A percentile compares a stretch with the other conserved stretches of the same genome.
These are phyloP conservation scores for Sarocladiaceae sp. DNA, from an alignment of 2,329 filamentous ascomycete species.

Conservation along the genomic window DNA sequence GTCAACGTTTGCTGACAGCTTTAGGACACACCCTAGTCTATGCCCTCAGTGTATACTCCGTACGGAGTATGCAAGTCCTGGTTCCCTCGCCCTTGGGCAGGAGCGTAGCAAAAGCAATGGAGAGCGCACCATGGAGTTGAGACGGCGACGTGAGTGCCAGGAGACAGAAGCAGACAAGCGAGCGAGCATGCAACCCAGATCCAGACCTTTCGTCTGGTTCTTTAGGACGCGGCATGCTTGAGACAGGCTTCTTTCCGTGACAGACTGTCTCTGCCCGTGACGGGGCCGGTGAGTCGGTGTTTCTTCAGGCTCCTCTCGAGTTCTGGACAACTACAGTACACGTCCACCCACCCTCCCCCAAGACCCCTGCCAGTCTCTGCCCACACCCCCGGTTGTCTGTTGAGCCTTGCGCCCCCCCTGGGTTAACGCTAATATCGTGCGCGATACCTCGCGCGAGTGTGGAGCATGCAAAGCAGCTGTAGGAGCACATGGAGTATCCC, in stretches of 20 bases:
- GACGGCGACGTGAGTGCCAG: neutral
- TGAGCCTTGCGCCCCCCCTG: slow-evolving; percentile 5
- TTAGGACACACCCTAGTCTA: slow-evolving; percentile 4
- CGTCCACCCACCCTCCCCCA: too few relatives aligned
- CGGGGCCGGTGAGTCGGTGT: slow-evolving; percentile 6
- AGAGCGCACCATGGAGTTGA: neutral
- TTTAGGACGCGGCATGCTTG: neutral
- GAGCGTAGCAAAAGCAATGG: neutral
- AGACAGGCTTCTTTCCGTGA: neutral
- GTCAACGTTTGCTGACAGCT: slow-evolving; percentile 7
- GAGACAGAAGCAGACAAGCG: neutral
- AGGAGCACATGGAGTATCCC: neutral
- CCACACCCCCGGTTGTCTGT: slow-evolving; percentile 1
- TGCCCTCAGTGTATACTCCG: slow-evolving; percentile 1
- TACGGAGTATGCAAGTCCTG: neutral
- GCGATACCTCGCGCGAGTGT: slow-evolving; percentile 1
- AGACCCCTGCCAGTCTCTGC: neutral
- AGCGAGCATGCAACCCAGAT: neutral
- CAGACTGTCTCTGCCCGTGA: neutral
- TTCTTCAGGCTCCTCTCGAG: too few relatives aligned
- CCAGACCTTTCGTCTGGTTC: neutral
- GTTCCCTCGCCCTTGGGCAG: too few relatives aligned
- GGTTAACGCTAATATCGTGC: slow-evolving; percentile 4
- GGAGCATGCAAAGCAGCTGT: neutral
- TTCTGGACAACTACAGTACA: too few relatives aligned